phyloP scores from a whole-genome alignment of 345 rosid species.

The Rubroshorea leprosula region DNA sequence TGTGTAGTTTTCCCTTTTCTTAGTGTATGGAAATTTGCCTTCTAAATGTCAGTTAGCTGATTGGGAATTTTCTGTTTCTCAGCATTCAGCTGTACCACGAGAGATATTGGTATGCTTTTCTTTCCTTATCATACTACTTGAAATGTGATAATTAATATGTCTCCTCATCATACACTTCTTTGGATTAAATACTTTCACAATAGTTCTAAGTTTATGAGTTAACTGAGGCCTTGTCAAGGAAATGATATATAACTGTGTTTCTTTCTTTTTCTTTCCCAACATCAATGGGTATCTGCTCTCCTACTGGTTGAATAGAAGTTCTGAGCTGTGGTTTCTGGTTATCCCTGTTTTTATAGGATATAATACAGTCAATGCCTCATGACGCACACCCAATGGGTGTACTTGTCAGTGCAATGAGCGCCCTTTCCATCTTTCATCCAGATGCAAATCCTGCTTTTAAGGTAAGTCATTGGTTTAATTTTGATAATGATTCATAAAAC shows the following conservation, averaged over 20 bases:
- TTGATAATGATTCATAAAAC: too few species aligned
- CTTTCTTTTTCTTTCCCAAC: not conserved
- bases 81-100: constrained; percentile 97
- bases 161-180: not conserved
- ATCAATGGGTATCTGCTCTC: not conserved
- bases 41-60: constrained; percentile 73
- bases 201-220: too few species aligned
- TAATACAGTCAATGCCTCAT: constrained; percentile 93
- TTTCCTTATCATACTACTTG: constrained; percentile 1
- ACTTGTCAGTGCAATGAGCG: constrained; percentile 72
- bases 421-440: constrained; percentile 94
- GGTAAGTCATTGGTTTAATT: constrained; percentile 26
- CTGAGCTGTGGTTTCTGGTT: constrained; percentile 6
- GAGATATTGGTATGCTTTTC: constrained; percentile 64
- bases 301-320: not conserved
- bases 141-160: not conserved
- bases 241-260: too few species aligned
- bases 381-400: constrained; percentile 99
- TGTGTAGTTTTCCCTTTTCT: constrained; percentile 14
- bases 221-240: too few species aligned
- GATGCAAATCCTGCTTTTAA: constrained; percentile 98
- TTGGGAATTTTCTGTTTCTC: constrained; percentile 92
- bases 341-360: constrained; percentile 54
- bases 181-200: not conserved
- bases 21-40: constrained; percentile 91